Base-by-base conservation (phyloP, 768 basidiomycete genomes). In the Termitomyces titanicus region DNA sequence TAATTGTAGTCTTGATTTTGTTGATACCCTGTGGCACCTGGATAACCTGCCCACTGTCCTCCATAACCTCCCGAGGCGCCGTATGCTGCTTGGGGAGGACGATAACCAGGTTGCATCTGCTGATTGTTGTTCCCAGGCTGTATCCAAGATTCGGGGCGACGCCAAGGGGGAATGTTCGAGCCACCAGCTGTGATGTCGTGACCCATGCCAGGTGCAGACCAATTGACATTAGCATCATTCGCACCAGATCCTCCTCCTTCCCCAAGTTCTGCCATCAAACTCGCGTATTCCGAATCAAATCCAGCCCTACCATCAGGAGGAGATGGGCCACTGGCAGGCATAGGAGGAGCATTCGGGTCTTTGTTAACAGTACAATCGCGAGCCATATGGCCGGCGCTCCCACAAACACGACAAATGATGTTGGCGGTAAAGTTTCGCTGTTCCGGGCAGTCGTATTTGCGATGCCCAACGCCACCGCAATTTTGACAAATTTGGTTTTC, bases 401-500 rank as follows among this genome's bases (percentile, higher is more conserved):
- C 96, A 71, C 97, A 99, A 66, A 95, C 85, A 67, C 94, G 94
- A 80, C 97, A 99, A 68, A 98, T 96, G 77, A 99, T 95, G 78
- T 96, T 96, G 76, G 97, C 97, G 63, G 93, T 95, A 76, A 94
- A 98, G 77, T 97, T 97, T 71, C 91, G 87, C 72, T 97, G 93
- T 74, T 98, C 93, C 17, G 95, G 94, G 71, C 97, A 99, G 72
- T 98, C 97, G 76, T 94, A 98, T 84, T 98, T 95, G 73, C 96
- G 89, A 68, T 98, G 95, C 56, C 94, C 94, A 61, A 94, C 83
- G 51, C 88, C 88, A 66, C 91, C 93, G 70, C 92, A 95, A 67
- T 96, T 96, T 76, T 98, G 95, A 75, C 97, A 99, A 58, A 98
- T 86, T 73, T 99, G 97, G 68, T 98, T 98, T 77, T 99, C 97